Conservation (phyloP, 176 grass and related monocot genomes). For the Oropetium thomaeum region DNA sequence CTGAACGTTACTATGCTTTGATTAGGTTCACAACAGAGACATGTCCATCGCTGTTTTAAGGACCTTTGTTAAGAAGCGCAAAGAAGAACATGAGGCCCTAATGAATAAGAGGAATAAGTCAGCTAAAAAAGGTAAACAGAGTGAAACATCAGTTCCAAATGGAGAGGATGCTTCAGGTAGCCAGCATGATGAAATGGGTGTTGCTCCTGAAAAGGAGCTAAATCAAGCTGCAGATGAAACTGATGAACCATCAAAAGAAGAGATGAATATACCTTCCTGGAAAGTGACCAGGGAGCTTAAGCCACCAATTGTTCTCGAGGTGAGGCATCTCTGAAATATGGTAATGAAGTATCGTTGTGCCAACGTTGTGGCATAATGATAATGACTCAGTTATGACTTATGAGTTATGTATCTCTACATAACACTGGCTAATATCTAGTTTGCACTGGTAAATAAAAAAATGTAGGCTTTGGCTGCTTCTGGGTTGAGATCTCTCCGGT, state of each 20-base stretch:
- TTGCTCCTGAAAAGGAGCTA: conserved; percentile 38
- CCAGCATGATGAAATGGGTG: conserved; percentile 40
- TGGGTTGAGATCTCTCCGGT: conserved; percentile 81
- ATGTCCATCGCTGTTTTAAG: conserved; percentile 96
- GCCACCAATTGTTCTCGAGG: conserved; percentile 83
- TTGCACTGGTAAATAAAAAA: conserved; percentile 26
- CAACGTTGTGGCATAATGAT: neutral
- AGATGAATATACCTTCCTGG: conserved; percentile 39
- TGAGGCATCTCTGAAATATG: conserved; percentile 34
- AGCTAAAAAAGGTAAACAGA: conserved; percentile 16
- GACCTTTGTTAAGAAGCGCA: conserved; percentile 69
- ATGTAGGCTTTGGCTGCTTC: conserved; percentile 91
- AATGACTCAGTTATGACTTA: conserved; percentile 8
- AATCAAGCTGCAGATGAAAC: conserved; percentile 39
- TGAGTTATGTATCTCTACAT: conserved; percentile 5
- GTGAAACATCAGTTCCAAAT: conserved; percentile 38
- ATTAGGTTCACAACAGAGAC: conserved; percentile 96
- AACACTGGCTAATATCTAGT: conserved; percentile 12
- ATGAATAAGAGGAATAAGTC: conserved; percentile 58
- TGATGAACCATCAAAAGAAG: conserved; percentile 35
- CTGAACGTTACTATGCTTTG: conserved; percentile 22
- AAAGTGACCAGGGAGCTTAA: conserved; percentile 66
- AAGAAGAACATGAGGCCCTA: conserved; percentile 76
- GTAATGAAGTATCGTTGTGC: neutral
- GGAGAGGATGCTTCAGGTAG: conserved; percentile 31